These are phyloP conservation scores for Mycena crocata DNA, from an alignment of 768 basidiomycete genomes.

Conservation along the genomic window DNA sequence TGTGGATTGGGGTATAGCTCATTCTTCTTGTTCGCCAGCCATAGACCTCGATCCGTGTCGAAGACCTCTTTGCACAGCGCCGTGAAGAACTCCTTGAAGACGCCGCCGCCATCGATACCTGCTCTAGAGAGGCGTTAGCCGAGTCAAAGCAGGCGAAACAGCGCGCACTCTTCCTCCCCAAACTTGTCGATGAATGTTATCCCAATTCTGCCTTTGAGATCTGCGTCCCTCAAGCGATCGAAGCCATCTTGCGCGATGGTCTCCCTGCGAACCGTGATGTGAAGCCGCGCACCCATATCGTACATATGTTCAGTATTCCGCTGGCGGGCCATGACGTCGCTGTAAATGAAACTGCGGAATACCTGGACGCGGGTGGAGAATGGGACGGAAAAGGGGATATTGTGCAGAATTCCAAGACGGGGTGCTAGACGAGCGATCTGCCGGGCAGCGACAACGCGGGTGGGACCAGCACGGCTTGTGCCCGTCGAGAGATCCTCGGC, in stretches of 20 bases:
- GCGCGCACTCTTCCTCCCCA: constrained; percentile 82
- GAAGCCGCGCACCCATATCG: constrained; percentile 39
- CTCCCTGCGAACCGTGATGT: constrained; percentile 74
- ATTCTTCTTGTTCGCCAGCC: constrained; percentile 91
- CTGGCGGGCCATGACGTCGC: constrained; percentile 57
- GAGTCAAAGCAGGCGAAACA: constrained; percentile 2
- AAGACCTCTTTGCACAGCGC: constrained; percentile 94
- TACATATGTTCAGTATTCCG: constrained; percentile 33
- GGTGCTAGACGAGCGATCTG: constrained; percentile 84
- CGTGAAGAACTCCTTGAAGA: constrained; percentile 98
- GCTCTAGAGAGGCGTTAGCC: constrained; percentile 57
- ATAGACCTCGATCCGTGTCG: constrained; percentile 92
- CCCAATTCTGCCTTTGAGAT: constrained; percentile 84
- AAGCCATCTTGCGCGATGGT: constrained; percentile 93
- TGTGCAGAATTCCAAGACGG: constrained; percentile 90
- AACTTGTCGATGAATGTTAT: constrained; percentile 96
- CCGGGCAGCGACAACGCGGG: constrained; percentile 64
- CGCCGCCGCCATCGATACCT: constrained; percentile 96
- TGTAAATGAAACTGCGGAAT: constrained; percentile 85
- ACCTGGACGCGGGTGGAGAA: constrained; percentile 92
- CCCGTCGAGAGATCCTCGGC: no score
- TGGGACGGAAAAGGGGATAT: constrained; percentile 95
- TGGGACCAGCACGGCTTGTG: no score
- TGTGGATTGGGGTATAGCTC: constrained; percentile 97
- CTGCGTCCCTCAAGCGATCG: constrained; percentile 79